These are phyloP conservation scores for Citrus trifoliata DNA, from an alignment of 345 rosid genomes.

Conservation along the genomic window DNA sequence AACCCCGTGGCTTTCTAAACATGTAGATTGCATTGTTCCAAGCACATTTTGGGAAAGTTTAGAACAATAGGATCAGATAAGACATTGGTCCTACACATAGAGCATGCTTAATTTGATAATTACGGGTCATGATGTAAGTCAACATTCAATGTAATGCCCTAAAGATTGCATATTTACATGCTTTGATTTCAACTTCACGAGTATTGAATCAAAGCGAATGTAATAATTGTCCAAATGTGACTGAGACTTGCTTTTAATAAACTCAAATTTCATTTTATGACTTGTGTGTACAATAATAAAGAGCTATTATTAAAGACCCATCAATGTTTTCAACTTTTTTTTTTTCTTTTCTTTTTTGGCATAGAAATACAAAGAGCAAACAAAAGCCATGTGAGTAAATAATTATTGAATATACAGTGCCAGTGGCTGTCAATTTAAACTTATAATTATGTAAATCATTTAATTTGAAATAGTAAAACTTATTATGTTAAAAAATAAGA, in stretches of 20 bases:
- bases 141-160: neutral
- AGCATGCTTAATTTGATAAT: neutral
- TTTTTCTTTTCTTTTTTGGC: neutral
- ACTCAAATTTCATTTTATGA: neutral
- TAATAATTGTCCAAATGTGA: neutral
- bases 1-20: too few species aligned
- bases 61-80: neutral
- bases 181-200: neutral
- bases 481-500: neutral
- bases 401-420: neutral
- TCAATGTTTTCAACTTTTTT: neutral
- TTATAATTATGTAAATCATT: neutral
- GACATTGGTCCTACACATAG: neutral
- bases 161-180: neutral
- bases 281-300: too few species aligned
- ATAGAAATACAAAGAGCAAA: neutral
- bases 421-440: neutral
- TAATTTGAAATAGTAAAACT: neutral
- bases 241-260: neutral
- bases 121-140: neutral
- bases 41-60: neutral
- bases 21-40: neutral
- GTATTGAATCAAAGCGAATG: neutral
- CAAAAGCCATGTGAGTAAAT: neutral
- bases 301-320: neutral